Percentiles rank a stretch among this genome's conserved stretches.
Evolutionary conservation across 1,284 basidiomycete genomes (phyloP).

Genomic region (Xerocomus nothofagi): DNA sequence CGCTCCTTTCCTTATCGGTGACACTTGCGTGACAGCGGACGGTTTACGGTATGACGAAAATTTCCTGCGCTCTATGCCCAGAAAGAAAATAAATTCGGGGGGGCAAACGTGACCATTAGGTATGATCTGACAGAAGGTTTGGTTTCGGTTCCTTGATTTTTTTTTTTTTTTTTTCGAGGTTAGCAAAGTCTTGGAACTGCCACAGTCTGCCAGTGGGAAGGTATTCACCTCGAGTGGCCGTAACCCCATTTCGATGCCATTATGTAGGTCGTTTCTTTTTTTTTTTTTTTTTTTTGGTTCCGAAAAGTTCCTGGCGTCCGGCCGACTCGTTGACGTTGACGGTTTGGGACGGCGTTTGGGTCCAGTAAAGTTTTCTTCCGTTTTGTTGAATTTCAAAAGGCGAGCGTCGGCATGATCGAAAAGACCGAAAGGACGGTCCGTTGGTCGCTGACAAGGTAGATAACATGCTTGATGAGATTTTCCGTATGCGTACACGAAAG

Average conservation of each 20-base stretch:
- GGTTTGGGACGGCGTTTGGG: conserved; percentile 1
- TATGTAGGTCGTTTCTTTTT: background rate
- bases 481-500: background rate
- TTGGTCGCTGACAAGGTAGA: too few species aligned
- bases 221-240: conserved; percentile 1
- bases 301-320: too few species aligned
- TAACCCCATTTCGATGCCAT: conserved; percentile 17
- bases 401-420: too few species aligned
- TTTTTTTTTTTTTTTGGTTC: too few species aligned
- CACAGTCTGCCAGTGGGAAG: too few species aligned
- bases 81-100: background rate
- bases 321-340: conserved; percentile 21
- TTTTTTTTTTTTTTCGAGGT: conserved; percentile 1
- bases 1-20: too few species aligned
- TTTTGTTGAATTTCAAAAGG: conserved; percentile 6
- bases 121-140: conserved; percentile 18
- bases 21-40: conserved; percentile 19
- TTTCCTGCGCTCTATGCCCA: conserved; percentile 28
- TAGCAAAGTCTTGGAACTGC: too few species aligned
- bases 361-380: conserved; percentile 3
- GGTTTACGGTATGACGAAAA: conserved; percentile 22
- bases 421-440: too few species aligned
- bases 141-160: background rate
- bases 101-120: conserved; percentile 21
- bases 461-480: too few species aligned